Evolutionary conservation across 495 filamentous ascomycete genomes (phyloP).

Genomic region (Amniculicola lignicola): DNA sequence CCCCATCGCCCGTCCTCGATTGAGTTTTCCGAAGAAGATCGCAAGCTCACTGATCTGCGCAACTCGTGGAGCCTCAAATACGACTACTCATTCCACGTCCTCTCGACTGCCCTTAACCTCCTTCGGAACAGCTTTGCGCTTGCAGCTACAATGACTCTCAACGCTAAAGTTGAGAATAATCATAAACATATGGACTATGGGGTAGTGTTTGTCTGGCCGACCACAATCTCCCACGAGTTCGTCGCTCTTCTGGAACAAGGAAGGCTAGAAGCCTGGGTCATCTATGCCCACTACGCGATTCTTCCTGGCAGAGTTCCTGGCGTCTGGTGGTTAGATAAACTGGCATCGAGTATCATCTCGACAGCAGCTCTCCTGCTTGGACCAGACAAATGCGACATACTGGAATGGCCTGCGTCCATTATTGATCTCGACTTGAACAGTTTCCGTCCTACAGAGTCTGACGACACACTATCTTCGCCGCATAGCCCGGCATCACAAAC

Average conservation of each 20-base stretch:
- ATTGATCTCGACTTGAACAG: slow-evolving; percentile 12
- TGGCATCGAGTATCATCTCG: slow-evolving; percentile 11
- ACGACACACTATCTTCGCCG: too few species aligned
- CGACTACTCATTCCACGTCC: slow-evolving; percentile 15
- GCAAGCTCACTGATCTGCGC: background rate
- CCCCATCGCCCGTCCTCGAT: background rate
- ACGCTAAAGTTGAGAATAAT: background rate
- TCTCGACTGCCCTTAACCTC: background rate
- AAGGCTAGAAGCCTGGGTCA: slow-evolving; percentile 20
- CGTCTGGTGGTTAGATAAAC: slow-evolving; percentile 19
- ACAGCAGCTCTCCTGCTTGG: slow-evolving; percentile 21
- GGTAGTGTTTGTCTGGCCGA: slow-evolving; percentile 10
- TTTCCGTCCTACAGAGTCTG: too few species aligned
- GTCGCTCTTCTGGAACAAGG: slow-evolving; percentile 10
- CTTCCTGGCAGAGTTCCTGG: slow-evolving; percentile 3
- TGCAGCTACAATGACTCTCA: background rate
- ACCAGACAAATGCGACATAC: slow-evolving; percentile 6
- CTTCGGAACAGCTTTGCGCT: slow-evolving; percentile 20
- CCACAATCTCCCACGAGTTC: slow-evolving; percentile 6
- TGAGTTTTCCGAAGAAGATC: slow-evolving; percentile 15
- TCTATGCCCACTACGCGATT: slow-evolving; percentile 28
- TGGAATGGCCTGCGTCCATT: slow-evolving; percentile 22
- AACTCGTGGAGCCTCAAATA: slow-evolving; percentile 21
- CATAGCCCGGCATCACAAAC: too few species aligned
- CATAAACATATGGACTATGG: slow-evolving; percentile 2